These are phyloP conservation scores for Sphagnum fallax DNA, from an alignment of 228 moss, liverwort and hornwort genomes.

Conservation along the genomic window DNA sequence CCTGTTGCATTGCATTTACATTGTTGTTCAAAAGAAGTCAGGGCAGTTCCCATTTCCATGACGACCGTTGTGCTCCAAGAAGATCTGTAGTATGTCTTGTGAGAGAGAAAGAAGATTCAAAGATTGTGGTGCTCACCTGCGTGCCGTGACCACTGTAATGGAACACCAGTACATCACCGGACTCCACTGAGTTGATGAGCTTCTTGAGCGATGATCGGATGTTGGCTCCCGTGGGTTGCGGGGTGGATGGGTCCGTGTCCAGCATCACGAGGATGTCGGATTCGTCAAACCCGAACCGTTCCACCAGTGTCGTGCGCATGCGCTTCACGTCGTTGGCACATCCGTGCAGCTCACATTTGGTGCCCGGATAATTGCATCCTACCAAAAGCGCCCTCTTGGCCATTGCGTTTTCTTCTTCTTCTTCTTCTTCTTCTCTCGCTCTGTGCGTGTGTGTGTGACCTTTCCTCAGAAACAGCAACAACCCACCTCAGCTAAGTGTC, in stretches of 20 bases:
- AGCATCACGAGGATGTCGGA: conserved; percentile 47
- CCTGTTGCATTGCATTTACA: conserved; percentile 12
- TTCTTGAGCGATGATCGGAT: conserved; percentile 54
- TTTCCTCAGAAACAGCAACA: no score
- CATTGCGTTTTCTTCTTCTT: conserved; percentile 23
- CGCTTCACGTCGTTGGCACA: conserved; percentile 59
- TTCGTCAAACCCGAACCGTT: conserved; percentile 46
- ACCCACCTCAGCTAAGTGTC: no score
- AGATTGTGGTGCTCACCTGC: conserved; percentile 23
- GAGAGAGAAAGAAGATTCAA: no score
- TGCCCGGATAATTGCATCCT: conserved; percentile 71
- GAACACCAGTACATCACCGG: conserved; percentile 61
- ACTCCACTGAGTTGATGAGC: conserved; percentile 39
- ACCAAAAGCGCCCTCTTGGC: conserved; percentile 57
- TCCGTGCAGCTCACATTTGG: conserved; percentile 47
- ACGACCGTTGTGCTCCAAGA: no score
- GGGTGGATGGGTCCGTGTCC: conserved; percentile 35
- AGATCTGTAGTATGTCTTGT: no score
- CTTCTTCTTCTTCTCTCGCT: no score
- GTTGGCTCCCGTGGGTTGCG: conserved; percentile 81
- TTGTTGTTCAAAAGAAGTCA: background rate
- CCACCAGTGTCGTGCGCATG: conserved; percentile 36
- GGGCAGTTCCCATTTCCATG: no score
- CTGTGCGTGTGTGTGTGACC: no score
- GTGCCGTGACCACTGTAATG: conserved; percentile 94